Percentiles rank a stretch among this genome's conserved stretches.
Evolutionary conservation across 306 rosid species (phyloP).

Genomic region (Cucumis hystrix): DNA sequence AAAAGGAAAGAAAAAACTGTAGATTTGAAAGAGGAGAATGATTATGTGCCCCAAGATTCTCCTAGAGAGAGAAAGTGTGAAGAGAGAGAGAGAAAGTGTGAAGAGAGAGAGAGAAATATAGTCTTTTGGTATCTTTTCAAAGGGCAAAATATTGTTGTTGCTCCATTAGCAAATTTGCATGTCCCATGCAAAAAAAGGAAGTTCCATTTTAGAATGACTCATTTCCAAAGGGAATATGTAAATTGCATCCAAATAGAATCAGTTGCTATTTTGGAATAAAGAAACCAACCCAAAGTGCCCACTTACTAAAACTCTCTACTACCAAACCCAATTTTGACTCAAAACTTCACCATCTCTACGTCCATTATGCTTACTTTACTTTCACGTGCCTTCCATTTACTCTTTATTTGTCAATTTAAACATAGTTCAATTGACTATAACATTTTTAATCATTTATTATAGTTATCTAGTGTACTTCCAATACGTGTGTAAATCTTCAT

Average conservation of each 20-base stretch:
- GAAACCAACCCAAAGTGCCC: background rate
- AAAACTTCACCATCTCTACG: background rate
- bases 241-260: background rate
- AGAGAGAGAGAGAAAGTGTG: background rate
- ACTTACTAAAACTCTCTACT: background rate
- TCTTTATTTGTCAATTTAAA: too few relatives aligned
- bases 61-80: background rate
- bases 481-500: too few relatives aligned
- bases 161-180: conserved; percentile 21
- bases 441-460: too few relatives aligned
- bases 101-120: background rate
- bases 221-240: background rate
- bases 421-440: too few relatives aligned
- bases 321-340: background rate
- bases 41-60: conserved; percentile 33
- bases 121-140: background rate
- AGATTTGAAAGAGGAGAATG: conserved; percentile 16
- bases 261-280: background rate
- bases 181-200: conserved; percentile 28
- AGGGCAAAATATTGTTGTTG: background rate
- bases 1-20: background rate
- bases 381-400: background rate
- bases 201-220: background rate
- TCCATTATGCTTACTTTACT: background rate
- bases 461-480: too few relatives aligned